Base-by-base conservation (phyloP, 768 basidiomycete species). In the Tricholomella constricta region DNA sequence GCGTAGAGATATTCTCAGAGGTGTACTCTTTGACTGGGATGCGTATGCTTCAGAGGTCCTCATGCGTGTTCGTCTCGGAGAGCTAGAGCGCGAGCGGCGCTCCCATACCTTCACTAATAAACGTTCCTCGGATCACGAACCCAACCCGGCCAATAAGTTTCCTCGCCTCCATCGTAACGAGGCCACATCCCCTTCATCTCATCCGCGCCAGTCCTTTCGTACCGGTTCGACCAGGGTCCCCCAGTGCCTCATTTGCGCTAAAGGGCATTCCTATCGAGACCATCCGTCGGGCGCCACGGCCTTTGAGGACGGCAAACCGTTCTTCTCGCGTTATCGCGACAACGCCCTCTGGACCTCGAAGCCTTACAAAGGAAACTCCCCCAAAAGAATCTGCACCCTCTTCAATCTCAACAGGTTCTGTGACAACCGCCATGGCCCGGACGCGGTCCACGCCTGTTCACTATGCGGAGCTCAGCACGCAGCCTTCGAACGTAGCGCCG, bases 381-480 rank as follows among this genome's bases (percentile, higher is more conserved):
- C 15, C n/a, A 41, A 48, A 8, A 23, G 27, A 4, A 31, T 65
- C 34, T 61, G 58, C 32, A 51, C 55, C 31, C 12, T 29, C 0
- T 64, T 19, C 36, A 64, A 62, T 43, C n/a, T 62, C 56, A 27
- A 19, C 4, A 14, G 22, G 1, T 1, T 14, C 11, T 56, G 58
- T 36, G 26, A 31, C 15, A 9, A 11, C 1, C 8, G 14, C 1
- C 58, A 58, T 40, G 27, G 25, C 1, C 11, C 19, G 3, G 52
- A 55, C 4, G 41, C 47, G 14, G n/a, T 58, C 43, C 64, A 61
- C 31, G 35, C 49, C 41, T 65, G 64, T 41, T 54, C 56, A 26
- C 55, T 62, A 19, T 62, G 62, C 42, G 57, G 64, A 6, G 56
- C 56, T 3, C 14, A 51, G 9, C 62, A 65, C 38, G 0, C 51